Conservation (phyloP, 352 stramenopile genomes). For the Pythium biforme region DNA sequence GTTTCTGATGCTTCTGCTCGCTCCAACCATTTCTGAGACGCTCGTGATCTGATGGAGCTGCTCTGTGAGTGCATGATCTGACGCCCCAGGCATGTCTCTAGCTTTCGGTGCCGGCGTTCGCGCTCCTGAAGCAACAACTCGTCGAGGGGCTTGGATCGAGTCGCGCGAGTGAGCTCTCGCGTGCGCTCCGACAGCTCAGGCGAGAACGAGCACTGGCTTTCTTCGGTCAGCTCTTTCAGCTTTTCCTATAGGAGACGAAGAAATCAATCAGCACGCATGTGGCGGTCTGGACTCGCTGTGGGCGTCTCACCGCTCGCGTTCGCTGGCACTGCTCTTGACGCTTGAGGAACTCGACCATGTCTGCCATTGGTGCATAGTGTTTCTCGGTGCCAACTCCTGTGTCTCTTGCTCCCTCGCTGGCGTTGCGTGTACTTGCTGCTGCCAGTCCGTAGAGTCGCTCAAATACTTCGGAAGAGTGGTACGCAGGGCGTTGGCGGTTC, state of each 20-base stretch:
- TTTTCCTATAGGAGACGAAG: constrained; percentile 11
- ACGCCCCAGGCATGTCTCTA: constrained; percentile 18
- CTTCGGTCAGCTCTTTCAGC: constrained; percentile 1
- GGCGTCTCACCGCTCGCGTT: constrained; percentile 5
- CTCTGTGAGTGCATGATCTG: neutral
- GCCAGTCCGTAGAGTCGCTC: constrained; percentile 13
- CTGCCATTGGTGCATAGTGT: neutral
- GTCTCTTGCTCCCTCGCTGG: neutral
- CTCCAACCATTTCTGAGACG: neutral
- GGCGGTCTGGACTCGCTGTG: neutral
- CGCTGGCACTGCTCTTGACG: constrained; percentile 15
- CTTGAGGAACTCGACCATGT: constrained; percentile 10
- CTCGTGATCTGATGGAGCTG: neutral
- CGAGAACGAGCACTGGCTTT: constrained; percentile 18
- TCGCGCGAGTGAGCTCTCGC: constrained; percentile 4
- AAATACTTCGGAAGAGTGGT: constrained; percentile 3
- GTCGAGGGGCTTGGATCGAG: constrained; percentile 9
- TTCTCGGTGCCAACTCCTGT: too few relatives aligned
- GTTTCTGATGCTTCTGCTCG: neutral
- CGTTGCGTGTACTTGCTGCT: neutral
- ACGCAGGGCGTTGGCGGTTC: neutral
- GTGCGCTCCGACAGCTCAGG: constrained; percentile 16
- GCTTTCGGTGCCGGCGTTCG: constrained; percentile 3
- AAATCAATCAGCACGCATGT: neutral
- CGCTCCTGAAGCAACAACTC: constrained; percentile 15